Evolutionary conservation across 106 monocot genomes (phyloP).

Genomic region (Dendrobium chrysotoxum): DNA sequence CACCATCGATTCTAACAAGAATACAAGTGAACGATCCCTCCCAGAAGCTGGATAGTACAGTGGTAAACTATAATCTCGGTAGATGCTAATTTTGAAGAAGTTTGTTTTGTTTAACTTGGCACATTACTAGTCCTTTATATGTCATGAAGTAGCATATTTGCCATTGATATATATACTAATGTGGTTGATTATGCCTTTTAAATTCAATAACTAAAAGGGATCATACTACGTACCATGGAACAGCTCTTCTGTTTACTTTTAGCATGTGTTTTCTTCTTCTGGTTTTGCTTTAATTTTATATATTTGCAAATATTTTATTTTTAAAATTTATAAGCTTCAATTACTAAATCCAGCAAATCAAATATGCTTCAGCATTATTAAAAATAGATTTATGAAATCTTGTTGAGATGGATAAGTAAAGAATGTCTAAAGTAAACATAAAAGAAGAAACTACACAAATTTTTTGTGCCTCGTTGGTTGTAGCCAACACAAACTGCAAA

Average conservation of each 20-base stretch:
- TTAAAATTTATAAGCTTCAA: background rate
- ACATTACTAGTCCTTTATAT: background rate
- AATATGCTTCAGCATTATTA: background rate
- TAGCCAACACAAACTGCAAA: no score
- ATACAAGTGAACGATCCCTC: background rate
- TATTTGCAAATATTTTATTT: background rate
- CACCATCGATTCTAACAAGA: conserved; percentile 5
- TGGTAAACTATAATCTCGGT: conserved; percentile 1
- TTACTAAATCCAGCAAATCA: background rate
- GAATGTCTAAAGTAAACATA: background rate
- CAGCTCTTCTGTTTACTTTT: background rate
- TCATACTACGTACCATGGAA: background rate
- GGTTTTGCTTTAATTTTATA: background rate
- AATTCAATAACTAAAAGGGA: background rate
- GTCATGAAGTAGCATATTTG: background rate
- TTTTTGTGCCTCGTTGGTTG: no score
- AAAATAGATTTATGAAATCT: conserved; percentile 2
- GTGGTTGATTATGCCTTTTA: background rate
- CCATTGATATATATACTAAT: background rate
- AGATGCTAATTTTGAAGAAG: background rate
- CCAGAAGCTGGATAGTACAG: background rate
- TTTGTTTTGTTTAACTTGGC: background rate
- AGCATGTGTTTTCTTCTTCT: background rate
- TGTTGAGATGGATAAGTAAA: background rate
- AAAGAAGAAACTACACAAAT: background rate